Base-by-base conservation (phyloP, 202 grass and related monocot genomes). In the Bolboschoenoplectus hybrid region DNA sequence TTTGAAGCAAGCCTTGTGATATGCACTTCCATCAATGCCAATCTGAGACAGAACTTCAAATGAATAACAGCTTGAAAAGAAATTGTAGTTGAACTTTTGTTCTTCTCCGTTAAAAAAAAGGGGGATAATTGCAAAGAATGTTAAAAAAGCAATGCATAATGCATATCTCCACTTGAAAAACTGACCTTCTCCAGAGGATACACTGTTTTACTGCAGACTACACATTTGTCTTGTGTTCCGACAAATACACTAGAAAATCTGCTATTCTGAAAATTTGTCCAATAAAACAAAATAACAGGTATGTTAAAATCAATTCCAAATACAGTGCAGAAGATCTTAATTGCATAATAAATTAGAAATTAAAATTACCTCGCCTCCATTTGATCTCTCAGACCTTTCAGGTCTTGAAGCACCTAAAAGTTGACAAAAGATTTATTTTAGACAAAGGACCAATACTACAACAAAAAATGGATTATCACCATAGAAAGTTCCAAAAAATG, bases 1-100 rank as follows among this genome's bases (percentile, higher is more conserved):
- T 65, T 92, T 94, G 61, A 99, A 99, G 85, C 97, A 97, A 65
- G 91, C 89, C 86, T 94, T 94, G 80, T 99, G 97, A 89, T 99
- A 99, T 9, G 97, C 82, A 32, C 52, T 85, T 74, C 92, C 97
- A 74, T 99, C 81, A 63, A 97, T 89, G 55, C 87, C 67, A 72
- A 99, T 92, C 97, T 99, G 84, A n/a, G 47, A 75, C 26, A 61
- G 80, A 89, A 74, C 47, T 67, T 75, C 2, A 74, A 88, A 79
- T 81, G 7, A 65, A 82, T 85, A 49, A 63, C 47, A 57, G 14
- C 67, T 70, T 9, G 14, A 58, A 45, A 49, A 46, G 41, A 66
- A 32, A 82, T 32, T 26, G 26, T 43, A 26, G 16, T 79, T 44
- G 17, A 63, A 81, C 8, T 61, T 17, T 63, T 81, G 78, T 63